Conservation (phyloP, 176 grass and related monocot species). For the Paspalum notatum region DNA sequence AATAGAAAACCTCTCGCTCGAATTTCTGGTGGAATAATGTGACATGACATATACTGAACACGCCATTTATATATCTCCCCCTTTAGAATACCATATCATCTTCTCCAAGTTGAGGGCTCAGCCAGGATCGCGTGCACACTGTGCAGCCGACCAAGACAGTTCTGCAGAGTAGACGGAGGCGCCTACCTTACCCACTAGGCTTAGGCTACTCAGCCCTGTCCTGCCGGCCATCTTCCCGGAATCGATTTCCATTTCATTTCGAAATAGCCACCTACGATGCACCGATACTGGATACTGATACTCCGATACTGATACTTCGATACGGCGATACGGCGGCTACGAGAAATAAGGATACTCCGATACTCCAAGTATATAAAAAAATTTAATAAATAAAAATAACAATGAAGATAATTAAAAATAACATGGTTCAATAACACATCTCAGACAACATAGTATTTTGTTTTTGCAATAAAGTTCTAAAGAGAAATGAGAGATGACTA, state of each 20-base stretch:
- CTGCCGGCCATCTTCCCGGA: background rate
- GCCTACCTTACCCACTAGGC: background rate
- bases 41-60: background rate
- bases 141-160: constrained; percentile 38
- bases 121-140: background rate
- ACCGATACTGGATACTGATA: too few species aligned
- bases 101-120: constrained; percentile 4
- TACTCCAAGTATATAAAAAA: too few species aligned
- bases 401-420: too few species aligned
- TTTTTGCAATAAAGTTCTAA: too few species aligned
- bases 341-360: too few species aligned
- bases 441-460: too few species aligned
- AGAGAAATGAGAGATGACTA: too few species aligned
- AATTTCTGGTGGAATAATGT: constrained; percentile 9
- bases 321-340: too few species aligned
- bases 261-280: background rate
- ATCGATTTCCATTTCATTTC: constrained; percentile 19
- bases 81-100: background rate
- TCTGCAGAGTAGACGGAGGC: background rate
- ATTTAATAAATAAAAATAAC: too few species aligned
- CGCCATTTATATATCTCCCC: background rate
- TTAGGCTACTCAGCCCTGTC: background rate
- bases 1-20: background rate
- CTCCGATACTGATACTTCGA: too few species aligned
- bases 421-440: too few species aligned